Conservation (phyloP, 192 early-diverging fungal species). For the Coemansia sp. region DNA sequence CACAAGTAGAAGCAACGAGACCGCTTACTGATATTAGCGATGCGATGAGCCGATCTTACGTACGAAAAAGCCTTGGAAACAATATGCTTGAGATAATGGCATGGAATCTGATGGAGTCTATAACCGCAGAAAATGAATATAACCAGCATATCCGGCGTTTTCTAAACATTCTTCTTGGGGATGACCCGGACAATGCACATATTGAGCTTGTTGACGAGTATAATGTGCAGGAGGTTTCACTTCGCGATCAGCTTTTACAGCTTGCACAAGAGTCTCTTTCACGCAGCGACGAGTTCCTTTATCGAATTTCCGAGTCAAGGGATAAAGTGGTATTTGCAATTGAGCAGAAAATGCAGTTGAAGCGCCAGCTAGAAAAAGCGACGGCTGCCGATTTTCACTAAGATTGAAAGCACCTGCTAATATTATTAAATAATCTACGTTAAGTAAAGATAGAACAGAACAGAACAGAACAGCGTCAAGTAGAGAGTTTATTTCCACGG, state of each 20-base stretch:
- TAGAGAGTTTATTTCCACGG: too few relatives aligned
- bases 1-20: constrained; percentile 30
- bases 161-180: constrained; percentile 47
- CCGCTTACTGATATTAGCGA: constrained; percentile 38
- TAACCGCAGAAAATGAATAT: constrained; percentile 48
- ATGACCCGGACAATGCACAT: constrained; percentile 49
- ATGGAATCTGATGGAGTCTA: constrained; percentile 47
- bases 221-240: constrained; percentile 31
- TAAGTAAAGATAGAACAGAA: too few relatives aligned
- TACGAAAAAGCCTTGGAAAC: constrained; percentile 46
- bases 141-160: constrained; percentile 56
- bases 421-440: too few relatives aligned
- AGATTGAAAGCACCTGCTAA: background rate
- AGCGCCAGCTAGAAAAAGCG: constrained; percentile 36
- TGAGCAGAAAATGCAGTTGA: constrained; percentile 43
- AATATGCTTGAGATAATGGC: constrained; percentile 51
- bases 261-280: constrained; percentile 50
- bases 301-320: constrained; percentile 44
- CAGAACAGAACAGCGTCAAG: too few relatives aligned
- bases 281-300: constrained; percentile 50
- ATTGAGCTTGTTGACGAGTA: constrained; percentile 39
- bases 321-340: constrained; percentile 44
- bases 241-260: constrained; percentile 45
- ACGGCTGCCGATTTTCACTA: constrained; percentile 1
- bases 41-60: constrained; percentile 42